Base-by-base conservation (phyloP, 768 basidiomycete genomes). In the Phallus indusiatus region DNA sequence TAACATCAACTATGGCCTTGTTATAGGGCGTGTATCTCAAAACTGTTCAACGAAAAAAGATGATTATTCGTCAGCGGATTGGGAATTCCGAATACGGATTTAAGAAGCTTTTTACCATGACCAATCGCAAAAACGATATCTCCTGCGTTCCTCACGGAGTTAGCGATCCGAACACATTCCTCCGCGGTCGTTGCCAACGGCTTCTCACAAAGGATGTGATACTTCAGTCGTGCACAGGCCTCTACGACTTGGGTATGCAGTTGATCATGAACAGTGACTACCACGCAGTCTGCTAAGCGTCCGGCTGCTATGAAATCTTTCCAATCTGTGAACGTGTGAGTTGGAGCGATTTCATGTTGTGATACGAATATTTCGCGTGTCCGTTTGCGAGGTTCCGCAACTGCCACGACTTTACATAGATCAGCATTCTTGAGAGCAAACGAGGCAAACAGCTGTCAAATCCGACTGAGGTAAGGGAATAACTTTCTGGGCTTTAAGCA, bases 121-220 rank as follows among this genome's bases (percentile, higher is more conserved):
- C 92, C 88, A 77, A 90, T 82, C 17, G 88, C 92, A 73, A 92
- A 94, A 63, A 94, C 85, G 47, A 82, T 76, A 42, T 59, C 50
- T 0, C 81, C 81, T 1, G 85, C 79, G 35, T 82, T 77, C 69
- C 81, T 83, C 33, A 94, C 77, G 0, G 82, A 87, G 34, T 75
- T 73, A 62, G 88, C 83, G 76, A 94, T 93, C 68, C 74, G 76
- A 53, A 94, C 68, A 60, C 91, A 88, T 62, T 89, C 89, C 55
- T 78, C 75, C 37, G 87, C 65, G 55, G 69, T 80, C 4, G 88
- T 92, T 0, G 90, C 88, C 86, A 94, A 90, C 0, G 92, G 92
- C 68, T 94, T 94, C 78, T 94, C 92, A 70, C 92, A 94, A 20
- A 94, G 76, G 58, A 94, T 88, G 64, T 92, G 85, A 67, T 94